Evolutionary conservation across 1,139 yeast species (phyloP), one percentile per base, ranked within the genome.

Genomic region (Magnusiomyces sp.): DNA sequence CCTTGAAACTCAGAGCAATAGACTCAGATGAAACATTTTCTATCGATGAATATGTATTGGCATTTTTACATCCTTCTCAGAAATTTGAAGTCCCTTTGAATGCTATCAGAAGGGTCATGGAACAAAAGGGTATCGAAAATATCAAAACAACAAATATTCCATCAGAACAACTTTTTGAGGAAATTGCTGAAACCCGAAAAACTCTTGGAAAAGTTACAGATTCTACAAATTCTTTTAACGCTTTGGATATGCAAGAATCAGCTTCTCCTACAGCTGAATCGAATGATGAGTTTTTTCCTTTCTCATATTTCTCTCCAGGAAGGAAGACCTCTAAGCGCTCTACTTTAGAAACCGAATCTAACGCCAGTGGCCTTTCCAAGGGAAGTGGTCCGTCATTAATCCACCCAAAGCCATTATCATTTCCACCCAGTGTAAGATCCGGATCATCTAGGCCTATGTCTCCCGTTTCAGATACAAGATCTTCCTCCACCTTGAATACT

Each of bases 1-100:
- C 79, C 3, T 58, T 76, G 39, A 69, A 71, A 50, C 54, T 75
- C 19, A 66, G 75, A 49, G 80, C 77, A 0, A 64, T 78, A 49
- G 81, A 80, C 56, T 72, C 73, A 43, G 68, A 72, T 13, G 76
- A 71, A 16, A 68, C 77, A 1, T 76, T 63, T 62, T 82, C 81
- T 0, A 59, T 79, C 46, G 90, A 85, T 58, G 86, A 81, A 48
- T 78, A 83, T 55, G 79, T 77, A 52, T 76, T 89, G 57, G 76
- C 86, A 58, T 83, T 87, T 58, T 82, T 87, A 60, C 41, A 44
- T 11, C 48, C 47, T 13, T 11, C 46, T 1, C 37, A 52, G 43
- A 34, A 45, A n/a, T 45, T 40, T 16, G 41, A 46, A 20, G 46
- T 49, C 11, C 55, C 55, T 11, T 47, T 50, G 1, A 47, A 47